Evolutionary conservation across 2,329 filamentous ascomycete species (phyloP), one percentile per base, ranked within the genome.

Genomic region (Pseudonectria buxi): DNA sequence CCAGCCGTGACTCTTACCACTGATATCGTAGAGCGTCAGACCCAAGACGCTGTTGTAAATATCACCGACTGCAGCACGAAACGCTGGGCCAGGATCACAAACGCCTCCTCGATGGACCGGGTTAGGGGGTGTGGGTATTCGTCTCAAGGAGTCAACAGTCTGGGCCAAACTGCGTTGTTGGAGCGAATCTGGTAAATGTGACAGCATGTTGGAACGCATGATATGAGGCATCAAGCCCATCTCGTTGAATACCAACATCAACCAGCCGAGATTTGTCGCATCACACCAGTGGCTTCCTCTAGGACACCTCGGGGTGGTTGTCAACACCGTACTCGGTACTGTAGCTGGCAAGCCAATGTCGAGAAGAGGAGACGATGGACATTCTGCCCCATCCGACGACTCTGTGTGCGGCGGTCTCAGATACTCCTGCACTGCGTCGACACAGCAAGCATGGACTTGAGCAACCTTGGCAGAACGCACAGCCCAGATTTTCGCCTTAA

Each of bases 221-320:
- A 72, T 55, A 5, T 57, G 60, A 3, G 61, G 54, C 3, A 72
- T 46, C 1, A 74, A 52, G 28, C 62, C 60, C 34, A 73, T 55
- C 43, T 74, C 67, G 33, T 67, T 66, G 35, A 67, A 69, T 0
- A 66, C 55, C n/a, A 72, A 57, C 64, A 75, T 70, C 24, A 73
- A 47, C 69, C 70, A 76, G 3, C 72, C 72, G 0, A 76, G 56
- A 35, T 71, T 74, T 0, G 64, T 63, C 0, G 71, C 69, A 41
- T 76, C 72, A 36, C 72, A 76, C 47, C 58, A 55, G 35, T 68
- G 69, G 35, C 63, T 69, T 1, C 68, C 67, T 37, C 62, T 69
- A 12, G 69, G 68, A 37, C 72, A 76, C 24, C 71, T 61, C 3
- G 69, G 61, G 1, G 50, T 56, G 24, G 57, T 63, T 2, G 60